phyloP scores from a whole-genome alignment of 2,329 filamentous ascomycete species.

The Microcyclosporella mali region DNA sequence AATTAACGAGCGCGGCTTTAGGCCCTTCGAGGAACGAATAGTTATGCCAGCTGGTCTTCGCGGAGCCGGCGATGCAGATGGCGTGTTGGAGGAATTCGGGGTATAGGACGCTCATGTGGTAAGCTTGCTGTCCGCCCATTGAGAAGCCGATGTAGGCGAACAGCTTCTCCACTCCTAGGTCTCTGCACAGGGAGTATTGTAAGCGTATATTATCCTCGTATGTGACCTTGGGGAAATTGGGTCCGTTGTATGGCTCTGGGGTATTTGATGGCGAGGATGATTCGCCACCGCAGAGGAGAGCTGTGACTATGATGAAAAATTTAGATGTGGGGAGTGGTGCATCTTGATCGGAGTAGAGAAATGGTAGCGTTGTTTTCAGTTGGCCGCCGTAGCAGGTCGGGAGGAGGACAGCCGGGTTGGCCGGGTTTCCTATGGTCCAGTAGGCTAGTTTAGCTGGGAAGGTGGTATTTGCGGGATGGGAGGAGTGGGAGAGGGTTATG shows the following conservation, averaged over 20 bases:
- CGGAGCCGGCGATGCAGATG: conserved; percentile 48
- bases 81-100: conserved; percentile 44
- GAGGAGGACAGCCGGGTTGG: conserved; percentile 41
- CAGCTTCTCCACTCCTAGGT: conserved; percentile 40
- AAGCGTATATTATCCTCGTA: conserved; percentile 50
- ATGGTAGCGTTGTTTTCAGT: conserved; percentile 46
- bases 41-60: conserved; percentile 48
- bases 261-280: conserved; percentile 50
- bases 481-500: conserved; percentile 22
- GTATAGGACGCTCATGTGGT: conserved; percentile 47
- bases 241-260: conserved; percentile 23
- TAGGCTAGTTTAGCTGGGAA: conserved; percentile 35
- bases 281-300: conserved; percentile 50
- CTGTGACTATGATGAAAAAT: conserved; percentile 48
- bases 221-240: conserved; percentile 41
- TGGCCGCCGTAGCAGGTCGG: conserved; percentile 52
- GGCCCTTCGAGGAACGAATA: conserved; percentile 52
- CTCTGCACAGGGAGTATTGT: conserved; percentile 41
- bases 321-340: conserved; percentile 35
- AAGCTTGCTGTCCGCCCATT: conserved; percentile 52
- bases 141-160: conserved; percentile 50
- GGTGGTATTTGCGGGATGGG: conserved; percentile 18
- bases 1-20: conserved; percentile 42
- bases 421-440: conserved; percentile 37
- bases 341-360: conserved; percentile 37